Evolutionary conservation across 2,329 filamentous ascomycete species (phyloP).

Genomic region (Talaromyces sp.): DNA sequence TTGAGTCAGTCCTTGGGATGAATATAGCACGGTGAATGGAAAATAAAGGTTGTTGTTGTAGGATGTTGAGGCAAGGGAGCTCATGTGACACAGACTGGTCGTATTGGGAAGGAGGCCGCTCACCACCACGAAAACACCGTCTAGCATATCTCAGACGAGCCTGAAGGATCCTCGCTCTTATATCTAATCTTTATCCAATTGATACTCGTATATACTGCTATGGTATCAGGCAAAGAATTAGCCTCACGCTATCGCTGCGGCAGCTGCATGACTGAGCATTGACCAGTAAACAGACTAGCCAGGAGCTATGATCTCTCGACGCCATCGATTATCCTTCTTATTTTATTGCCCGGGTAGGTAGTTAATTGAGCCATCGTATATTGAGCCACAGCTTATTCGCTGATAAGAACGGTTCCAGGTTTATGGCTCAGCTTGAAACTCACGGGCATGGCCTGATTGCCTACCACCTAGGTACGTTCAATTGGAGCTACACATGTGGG

Average conservation of each 20-base stretch:
- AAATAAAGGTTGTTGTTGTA: not conserved
- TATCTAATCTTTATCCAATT: not conserved
- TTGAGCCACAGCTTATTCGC: not conserved
- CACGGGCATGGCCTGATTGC: not conserved
- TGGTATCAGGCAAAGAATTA: no score
- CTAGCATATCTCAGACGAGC: not conserved
- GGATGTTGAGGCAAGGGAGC: not conserved
- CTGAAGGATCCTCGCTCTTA: not conserved
- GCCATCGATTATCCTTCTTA: not conserved
- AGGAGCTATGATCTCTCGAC: not conserved
- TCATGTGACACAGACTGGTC: not conserved
- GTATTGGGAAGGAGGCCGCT: not conserved
- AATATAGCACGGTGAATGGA: not conserved
- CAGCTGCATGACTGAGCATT: not conserved
- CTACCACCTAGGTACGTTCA: not conserved
- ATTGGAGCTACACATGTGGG: not conserved
- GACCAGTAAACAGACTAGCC: not conserved
- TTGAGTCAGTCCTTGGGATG: not conserved
- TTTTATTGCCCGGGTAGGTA: conserved; percentile 2
- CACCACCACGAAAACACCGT: not conserved
- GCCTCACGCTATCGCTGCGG: not conserved
- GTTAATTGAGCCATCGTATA: not conserved
- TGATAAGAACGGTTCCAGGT: not conserved
- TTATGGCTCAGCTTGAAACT: not conserved
- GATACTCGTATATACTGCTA: not conserved